Base-by-base conservation (phyloP, 305 asterid species). In the Fraxinus sp. region DNA sequence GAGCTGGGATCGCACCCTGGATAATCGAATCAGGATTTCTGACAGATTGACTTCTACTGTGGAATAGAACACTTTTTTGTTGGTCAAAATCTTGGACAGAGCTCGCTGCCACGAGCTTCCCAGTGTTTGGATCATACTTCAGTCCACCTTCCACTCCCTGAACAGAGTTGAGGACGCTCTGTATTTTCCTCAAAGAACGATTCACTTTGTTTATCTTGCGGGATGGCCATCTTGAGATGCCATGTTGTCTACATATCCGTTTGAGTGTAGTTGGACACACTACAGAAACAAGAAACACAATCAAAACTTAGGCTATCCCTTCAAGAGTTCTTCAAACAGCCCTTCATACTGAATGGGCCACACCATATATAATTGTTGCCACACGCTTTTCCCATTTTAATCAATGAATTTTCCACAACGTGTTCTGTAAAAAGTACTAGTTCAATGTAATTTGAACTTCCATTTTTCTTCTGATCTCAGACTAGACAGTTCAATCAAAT, bases 181-280 rank as follows among this genome's bases (percentile, higher is more conserved):
- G 97, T 73, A 94, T 91, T 87, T 96, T 94, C 83, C 87, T 93
- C 79, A 96, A 85, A 83, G 98, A 96, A 36, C 97, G 96, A 87
- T 92, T 93, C 39, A 94, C 98, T 84, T 96, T 96, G 81, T 92
- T 90, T 88, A 96, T 96, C 90, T 94, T 96, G 81, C 97, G 97
- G 72, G 98, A 94, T 82, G 99, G 98, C 99, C 99, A 96, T 84
- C 97, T 91, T 49, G 92, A 88, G 89, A 96, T 96, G 81, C 97
- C 99, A 81, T 96, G 96, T 72, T 89, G 92, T 85, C 99, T 87
- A 85, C 99, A 94, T 89, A 96, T 96, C 89, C 97, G 91, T 89
- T 96, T 96, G 39, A 96, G 93, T 20, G 97, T 94, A 39, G 99
- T 94, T 16, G 97, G 98, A 85, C 98, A 96, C 87, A 96, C 99